Percentiles rank a stretch among this genome's conserved stretches.
Conservation (phyloP, 306 rosid genomes). For the Lathyrus sativus region DNA sequence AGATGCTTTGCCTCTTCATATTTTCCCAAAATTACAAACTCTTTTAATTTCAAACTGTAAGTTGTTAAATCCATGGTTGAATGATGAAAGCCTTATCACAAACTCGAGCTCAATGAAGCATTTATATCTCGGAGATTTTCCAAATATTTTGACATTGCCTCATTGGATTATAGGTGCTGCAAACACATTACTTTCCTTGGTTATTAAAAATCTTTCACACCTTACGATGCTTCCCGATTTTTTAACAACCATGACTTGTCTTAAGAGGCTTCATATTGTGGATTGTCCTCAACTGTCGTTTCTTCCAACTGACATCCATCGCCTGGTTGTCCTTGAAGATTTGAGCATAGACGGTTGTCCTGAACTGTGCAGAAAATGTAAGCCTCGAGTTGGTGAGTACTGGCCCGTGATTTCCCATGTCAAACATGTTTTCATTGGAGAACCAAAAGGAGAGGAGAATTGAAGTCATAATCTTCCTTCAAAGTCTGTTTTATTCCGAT, state of each 20-base stretch:
- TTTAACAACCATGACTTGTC: background rate
- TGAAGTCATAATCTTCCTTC: too few species aligned
- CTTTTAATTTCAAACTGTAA: background rate
- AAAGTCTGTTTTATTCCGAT: too few species aligned
- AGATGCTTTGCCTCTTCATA: background rate
- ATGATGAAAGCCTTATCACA: background rate
- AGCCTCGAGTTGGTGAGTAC: background rate
- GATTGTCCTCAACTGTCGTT: background rate
- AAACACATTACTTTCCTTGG: background rate
- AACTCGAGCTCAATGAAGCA: background rate
- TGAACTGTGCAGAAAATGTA: background rate
- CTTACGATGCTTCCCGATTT: background rate
- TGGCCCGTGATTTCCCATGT: background rate
- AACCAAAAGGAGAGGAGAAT: background rate
- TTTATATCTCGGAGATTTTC: background rate
- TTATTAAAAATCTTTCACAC: background rate
- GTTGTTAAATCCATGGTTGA: background rate
- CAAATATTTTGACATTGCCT: background rate
- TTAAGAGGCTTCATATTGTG: background rate
- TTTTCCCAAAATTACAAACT: background rate
- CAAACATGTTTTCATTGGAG: constrained; percentile 4
- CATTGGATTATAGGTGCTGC: background rate
- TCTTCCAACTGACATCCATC: background rate
- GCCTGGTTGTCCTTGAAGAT: background rate
- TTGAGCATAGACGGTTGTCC: background rate